Evolutionary conservation across 257 asterid species (phyloP).

Genomic region (Plectranthus barbatus): DNA sequence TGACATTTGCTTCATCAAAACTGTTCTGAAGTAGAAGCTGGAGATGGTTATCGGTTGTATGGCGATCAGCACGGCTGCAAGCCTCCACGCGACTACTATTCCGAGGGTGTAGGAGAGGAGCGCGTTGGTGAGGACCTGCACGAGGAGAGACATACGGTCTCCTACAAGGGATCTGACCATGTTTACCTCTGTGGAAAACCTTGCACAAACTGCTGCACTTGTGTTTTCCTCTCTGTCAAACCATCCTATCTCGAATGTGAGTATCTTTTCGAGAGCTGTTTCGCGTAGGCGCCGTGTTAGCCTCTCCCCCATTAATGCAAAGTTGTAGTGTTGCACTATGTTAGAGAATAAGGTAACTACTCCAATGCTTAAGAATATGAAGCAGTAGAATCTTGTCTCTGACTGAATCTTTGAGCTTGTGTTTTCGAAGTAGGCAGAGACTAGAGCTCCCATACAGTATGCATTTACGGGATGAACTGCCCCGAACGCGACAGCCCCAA

Average conservation of each 20-base stretch:
- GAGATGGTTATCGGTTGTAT: conserved; percentile 35
- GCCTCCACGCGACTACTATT: conserved; percentile 32
- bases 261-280: conserved; percentile 26
- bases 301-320: conserved; percentile 45
- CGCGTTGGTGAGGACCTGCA: conserved; percentile 29
- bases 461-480: conserved; percentile 30
- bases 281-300: conserved; percentile 33
- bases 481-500: conserved; percentile 38
- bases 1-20: background rate
- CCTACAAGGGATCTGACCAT: conserved; percentile 41
- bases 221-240: conserved; percentile 35
- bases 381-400: conserved; percentile 31
- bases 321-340: conserved; percentile 42
- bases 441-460: conserved; percentile 36
- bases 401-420: conserved; percentile 27
- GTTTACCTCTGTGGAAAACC: conserved; percentile 38
- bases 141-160: conserved; percentile 32
- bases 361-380: conserved; percentile 24
- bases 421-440: conserved; percentile 29
- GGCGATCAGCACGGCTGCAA: conserved; percentile 29
- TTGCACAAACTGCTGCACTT: conserved; percentile 37
- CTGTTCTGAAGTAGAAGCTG: conserved; percentile 21
- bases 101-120: conserved; percentile 30
- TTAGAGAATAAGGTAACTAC: conserved; percentile 25
- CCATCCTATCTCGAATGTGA: conserved; percentile 51